Conservation (phyloP, 176 grass and related monocot genomes). For the Olyra latifolia region DNA sequence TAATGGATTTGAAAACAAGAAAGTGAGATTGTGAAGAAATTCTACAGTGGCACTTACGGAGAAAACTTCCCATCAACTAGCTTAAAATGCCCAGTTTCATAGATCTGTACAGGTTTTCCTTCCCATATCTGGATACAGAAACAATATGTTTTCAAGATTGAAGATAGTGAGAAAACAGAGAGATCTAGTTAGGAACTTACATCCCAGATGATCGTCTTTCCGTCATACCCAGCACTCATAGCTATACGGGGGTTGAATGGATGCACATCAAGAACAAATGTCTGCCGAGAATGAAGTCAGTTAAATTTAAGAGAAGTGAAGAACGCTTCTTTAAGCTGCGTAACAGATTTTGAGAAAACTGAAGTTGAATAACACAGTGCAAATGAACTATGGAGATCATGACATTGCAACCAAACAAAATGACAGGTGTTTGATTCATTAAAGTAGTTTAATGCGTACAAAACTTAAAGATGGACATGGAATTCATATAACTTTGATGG, state of each 20-base stretch:
- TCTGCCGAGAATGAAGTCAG: slow-evolving; percentile 58
- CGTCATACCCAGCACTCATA: slow-evolving; percentile 99
- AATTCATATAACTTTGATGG: slow-evolving; percentile 13
- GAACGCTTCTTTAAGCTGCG: background rate
- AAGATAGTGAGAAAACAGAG: slow-evolving; percentile 34
- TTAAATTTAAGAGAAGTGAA: slow-evolving; percentile 30
- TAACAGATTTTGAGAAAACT: slow-evolving; percentile 10
- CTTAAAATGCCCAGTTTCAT: slow-evolving; percentile 91
- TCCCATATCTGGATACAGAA: slow-evolving; percentile 88
- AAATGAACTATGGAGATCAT: slow-evolving; percentile 11
- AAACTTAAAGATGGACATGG: background rate
- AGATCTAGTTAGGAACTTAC: slow-evolving; percentile 55
- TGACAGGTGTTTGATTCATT: slow-evolving; percentile 7
- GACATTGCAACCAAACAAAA: slow-evolving; percentile 2
- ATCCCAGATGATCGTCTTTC: slow-evolving; percentile 98
- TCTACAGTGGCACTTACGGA: slow-evolving; percentile 70
- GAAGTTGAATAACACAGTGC: background rate
- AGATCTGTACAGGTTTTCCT: slow-evolving; percentile 91
- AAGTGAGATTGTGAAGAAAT: slow-evolving; percentile 17
- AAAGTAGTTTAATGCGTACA: background rate
- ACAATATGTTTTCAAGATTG: slow-evolving; percentile 28
- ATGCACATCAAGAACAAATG: slow-evolving; percentile 99
- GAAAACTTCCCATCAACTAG: slow-evolving; percentile 99
- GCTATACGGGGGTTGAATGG: slow-evolving; percentile 99
- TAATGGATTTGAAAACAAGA: background rate